A percentile compares a stretch with the other conserved stretches of the same genome.
Conservation (phyloP, 495 filamentous ascomycete genomes). For the Usnea hakonensis region DNA sequence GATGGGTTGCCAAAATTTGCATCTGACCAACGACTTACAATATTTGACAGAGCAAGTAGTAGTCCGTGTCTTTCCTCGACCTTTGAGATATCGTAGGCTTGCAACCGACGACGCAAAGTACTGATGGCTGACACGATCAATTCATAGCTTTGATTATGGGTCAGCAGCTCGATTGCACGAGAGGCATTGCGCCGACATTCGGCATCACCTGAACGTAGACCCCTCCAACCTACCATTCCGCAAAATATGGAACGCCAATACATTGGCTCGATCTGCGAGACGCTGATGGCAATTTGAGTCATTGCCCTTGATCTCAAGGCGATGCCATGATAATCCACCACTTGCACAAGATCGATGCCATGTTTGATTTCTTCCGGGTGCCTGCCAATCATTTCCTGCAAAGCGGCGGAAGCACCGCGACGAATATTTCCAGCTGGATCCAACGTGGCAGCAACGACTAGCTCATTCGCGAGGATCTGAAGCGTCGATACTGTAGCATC, state of each 20-base stretch:
- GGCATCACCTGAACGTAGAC: slow-evolving; percentile 67
- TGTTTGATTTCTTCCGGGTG: slow-evolving; percentile 76
- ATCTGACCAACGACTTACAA: slow-evolving; percentile 1
- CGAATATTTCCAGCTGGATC: slow-evolving; percentile 91
- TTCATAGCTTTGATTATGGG: slow-evolving; percentile 31
- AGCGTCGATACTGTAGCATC: slow-evolving; percentile 19
- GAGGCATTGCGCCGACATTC: slow-evolving; percentile 66
- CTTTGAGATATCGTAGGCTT: neutral
- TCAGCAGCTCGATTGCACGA: slow-evolving; percentile 53
- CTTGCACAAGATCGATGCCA: slow-evolving; percentile 79
- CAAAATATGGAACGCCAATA: slow-evolving; percentile 67
- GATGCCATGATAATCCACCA: slow-evolving; percentile 88
- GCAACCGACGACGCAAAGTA: neutral
- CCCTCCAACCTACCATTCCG: slow-evolving; percentile 78
- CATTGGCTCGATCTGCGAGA: slow-evolving; percentile 50
- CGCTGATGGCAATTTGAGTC: slow-evolving; percentile 60
- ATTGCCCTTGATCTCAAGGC: slow-evolving; percentile 78
- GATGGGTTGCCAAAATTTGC: neutral
- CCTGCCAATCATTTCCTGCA: slow-evolving; percentile 89
- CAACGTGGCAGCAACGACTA: slow-evolving; percentile 74
- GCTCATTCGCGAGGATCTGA: slow-evolving; percentile 60
- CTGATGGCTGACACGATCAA: neutral
- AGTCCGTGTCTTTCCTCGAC: slow-evolving; percentile 13
- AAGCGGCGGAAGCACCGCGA: slow-evolving; percentile 80
- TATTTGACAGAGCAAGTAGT: slow-evolving; percentile 13